These are phyloP conservation scores for Panicum virgatum DNA, from an alignment of 202 grass and related monocot species.

Conservation along the genomic window DNA sequence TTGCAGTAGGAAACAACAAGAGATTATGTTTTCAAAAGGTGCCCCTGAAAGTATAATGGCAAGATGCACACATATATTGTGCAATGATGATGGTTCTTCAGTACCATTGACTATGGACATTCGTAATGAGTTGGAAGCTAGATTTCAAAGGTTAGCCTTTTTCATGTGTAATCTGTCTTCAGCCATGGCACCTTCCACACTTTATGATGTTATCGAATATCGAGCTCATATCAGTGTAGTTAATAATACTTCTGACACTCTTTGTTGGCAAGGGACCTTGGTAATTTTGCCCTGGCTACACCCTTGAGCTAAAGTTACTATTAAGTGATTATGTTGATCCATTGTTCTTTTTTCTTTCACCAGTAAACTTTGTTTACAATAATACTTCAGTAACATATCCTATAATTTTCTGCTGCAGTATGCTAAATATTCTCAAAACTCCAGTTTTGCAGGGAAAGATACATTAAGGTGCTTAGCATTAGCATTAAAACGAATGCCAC, in stretches of 20 bases:
- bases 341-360: background rate
- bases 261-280: background rate
- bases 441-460: slow-evolving; percentile 97
- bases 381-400: background rate
- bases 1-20: slow-evolving; percentile 89
- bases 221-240: slow-evolving; percentile 17
- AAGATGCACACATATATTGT: slow-evolving; percentile 92
- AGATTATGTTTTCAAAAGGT: slow-evolving; percentile 99
- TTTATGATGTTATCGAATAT: slow-evolving; percentile 28
- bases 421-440: slow-evolving; percentile 39
- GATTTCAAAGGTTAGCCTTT: slow-evolving; percentile 78
- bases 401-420: slow-evolving; percentile 11
- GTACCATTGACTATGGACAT: slow-evolving; percentile 84
- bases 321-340: slow-evolving; percentile 2
- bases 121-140: slow-evolving; percentile 82
- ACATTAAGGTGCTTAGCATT: slow-evolving; percentile 90
- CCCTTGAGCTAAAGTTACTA: background rate
- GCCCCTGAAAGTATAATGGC: slow-evolving; percentile 92
- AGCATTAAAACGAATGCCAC: slow-evolving; percentile 89
- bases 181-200: slow-evolving; percentile 17
- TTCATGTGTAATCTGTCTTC: slow-evolving; percentile 16
- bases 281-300: slow-evolving; percentile 11
- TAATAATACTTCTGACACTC: slow-evolving; percentile 19
- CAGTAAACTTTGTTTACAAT: background rate
- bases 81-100: slow-evolving; percentile 94